Evolutionary conservation across 2,329 filamentous ascomycete species (phyloP).

Genomic region (Clarireedia hainanense): DNA sequence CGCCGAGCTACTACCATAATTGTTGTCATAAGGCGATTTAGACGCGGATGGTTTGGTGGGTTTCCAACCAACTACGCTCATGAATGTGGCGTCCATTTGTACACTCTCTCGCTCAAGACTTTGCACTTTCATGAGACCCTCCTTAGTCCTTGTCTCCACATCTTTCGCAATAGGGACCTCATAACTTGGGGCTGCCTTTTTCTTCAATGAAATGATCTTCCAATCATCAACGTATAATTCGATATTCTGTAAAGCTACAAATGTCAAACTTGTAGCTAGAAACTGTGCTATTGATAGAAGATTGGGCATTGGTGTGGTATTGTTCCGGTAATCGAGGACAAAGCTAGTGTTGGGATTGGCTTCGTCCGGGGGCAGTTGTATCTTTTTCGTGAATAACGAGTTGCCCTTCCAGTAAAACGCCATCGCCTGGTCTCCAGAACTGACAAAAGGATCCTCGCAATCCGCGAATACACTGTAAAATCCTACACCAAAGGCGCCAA

Average conservation of each 20-base stretch:
- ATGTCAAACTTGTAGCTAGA: constrained; percentile 87
- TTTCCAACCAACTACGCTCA: constrained; percentile 84
- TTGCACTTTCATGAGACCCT: constrained; percentile 79
- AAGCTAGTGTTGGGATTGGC: constrained; percentile 74
- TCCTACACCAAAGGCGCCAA: constrained; percentile 94
- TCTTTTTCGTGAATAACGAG: constrained; percentile 82
- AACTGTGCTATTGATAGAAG: constrained; percentile 85
- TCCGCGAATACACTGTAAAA: constrained; percentile 99
- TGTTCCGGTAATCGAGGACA: constrained; percentile 86
- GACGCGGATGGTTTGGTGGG: constrained; percentile 37
- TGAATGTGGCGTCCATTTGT: constrained; percentile 85
- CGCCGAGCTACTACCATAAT: constrained; percentile 39
- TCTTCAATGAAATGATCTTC: constrained; percentile 68
- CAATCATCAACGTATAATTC: constrained; percentile 89
- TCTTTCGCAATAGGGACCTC: constrained; percentile 68
- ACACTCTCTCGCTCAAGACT: constrained; percentile 78
- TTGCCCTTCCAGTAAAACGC: constrained; percentile 99
- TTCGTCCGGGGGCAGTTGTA: constrained; percentile 62
- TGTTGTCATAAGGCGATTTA: constrained; percentile 22
- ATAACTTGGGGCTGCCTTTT: constrained; percentile 75
- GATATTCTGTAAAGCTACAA: constrained; percentile 80
- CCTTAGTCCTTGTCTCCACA: constrained; percentile 73
- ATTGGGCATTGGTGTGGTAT: constrained; percentile 77
- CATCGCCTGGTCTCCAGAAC: constrained; percentile 87
- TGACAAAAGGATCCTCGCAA: constrained; percentile 95